Conservation (phyloP, 345 rosid genomes). For the Aquilaria malaccensis region DNA sequence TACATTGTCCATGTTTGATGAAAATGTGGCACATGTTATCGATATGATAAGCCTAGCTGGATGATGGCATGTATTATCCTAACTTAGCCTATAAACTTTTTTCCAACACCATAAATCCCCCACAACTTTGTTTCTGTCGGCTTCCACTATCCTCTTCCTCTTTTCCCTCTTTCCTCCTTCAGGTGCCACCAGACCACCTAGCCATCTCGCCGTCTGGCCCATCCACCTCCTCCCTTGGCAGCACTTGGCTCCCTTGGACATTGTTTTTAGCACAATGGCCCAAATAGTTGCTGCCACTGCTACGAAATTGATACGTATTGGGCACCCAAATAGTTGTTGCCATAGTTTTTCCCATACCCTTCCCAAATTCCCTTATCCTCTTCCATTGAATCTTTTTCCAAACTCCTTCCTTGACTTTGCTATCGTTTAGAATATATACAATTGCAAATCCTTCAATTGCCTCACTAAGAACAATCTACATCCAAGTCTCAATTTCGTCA, state of each 20-base stretch:
- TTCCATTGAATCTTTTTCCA: conserved; percentile 46
- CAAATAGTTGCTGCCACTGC: no score
- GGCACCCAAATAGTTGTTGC: conserved; percentile 9
- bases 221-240: conserved; percentile 89
- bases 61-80: no score
- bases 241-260: no score
- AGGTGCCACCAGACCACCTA: conserved; percentile 10
- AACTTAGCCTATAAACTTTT: no score
- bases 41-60: no score
- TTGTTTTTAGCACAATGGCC: no score
- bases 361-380: conserved; percentile 34
- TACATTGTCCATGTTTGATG: no score
- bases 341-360: conserved; percentile 90
- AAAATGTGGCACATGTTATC: no score
- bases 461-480: conserved; percentile 38
- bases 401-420: conserved; percentile 53
- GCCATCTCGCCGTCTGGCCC: conserved; percentile 35
- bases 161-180: conserved; percentile 69
- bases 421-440: conserved; percentile 63
- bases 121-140: conserved; percentile 83
- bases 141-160: conserved; percentile 87
- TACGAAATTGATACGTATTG: no score
- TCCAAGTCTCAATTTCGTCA: conserved; percentile 53
- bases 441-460: conserved; percentile 72
- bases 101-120: conserved; percentile 36